Conservation (phyloP, 768 basidiomycete species). For the Mycena filopes region DNA sequence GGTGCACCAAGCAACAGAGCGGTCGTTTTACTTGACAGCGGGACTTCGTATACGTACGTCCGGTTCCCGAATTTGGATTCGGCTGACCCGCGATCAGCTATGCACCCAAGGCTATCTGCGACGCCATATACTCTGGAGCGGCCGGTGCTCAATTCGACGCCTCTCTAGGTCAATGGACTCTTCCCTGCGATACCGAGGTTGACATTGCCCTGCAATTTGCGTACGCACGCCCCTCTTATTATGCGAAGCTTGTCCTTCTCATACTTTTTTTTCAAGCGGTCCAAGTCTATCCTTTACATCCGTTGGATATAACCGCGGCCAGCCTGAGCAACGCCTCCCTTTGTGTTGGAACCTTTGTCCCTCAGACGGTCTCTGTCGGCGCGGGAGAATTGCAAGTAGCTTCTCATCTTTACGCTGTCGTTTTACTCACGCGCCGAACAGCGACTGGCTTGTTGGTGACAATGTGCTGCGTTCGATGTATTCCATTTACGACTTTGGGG, state of each 20-base stretch:
- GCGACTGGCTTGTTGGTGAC: conserved; percentile 87
- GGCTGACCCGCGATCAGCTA: conserved; percentile 58
- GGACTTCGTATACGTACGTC: conserved; percentile 82
- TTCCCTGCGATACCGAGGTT: conserved; percentile 81
- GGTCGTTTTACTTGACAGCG: conserved; percentile 82
- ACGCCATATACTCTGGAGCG: conserved; percentile 75
- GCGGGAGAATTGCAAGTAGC: conserved; percentile 72
- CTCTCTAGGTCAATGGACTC: conserved; percentile 67
- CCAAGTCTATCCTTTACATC: conserved; percentile 82
- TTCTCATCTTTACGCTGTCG: conserved; percentile 1
- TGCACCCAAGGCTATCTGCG: conserved; percentile 69
- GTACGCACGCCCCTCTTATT: conserved; percentile 53
- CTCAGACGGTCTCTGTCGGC: conserved; percentile 66
- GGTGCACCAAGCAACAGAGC: conserved; percentile 76
- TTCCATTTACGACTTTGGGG: conserved; percentile 86
- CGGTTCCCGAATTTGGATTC: conserved; percentile 10
- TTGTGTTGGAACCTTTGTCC: conserved; percentile 83
- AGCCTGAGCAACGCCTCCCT: conserved; percentile 54
- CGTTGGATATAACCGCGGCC: conserved; percentile 74
- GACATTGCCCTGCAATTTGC: conserved; percentile 83
- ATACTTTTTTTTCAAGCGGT: conserved; percentile 55
- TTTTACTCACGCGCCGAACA: conserved; percentile 40
- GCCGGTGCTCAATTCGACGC: conserved; percentile 70
- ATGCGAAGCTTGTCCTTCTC: conserved; percentile 7
- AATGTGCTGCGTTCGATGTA: conserved; percentile 87